Conservation (phyloP, 306 rosid genomes). For the Styphnolobium japonicum region DNA sequence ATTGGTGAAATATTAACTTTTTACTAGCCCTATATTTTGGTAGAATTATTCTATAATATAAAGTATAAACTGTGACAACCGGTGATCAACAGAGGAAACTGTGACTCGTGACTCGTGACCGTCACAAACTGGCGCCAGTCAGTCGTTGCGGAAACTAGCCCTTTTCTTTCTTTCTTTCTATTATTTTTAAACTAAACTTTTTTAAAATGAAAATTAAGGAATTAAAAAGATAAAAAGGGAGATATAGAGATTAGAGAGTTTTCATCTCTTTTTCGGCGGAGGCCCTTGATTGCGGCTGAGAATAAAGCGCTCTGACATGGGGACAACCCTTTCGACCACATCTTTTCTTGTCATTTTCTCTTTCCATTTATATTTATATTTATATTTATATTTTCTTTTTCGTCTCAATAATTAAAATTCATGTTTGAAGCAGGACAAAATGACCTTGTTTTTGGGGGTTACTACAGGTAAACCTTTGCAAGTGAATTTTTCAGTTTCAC, state of each 20-base stretch:
- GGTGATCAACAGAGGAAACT: constrained; percentile 10
- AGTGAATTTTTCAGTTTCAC: no score
- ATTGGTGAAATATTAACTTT: no score
- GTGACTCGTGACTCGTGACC: constrained; percentile 48
- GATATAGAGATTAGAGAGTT: neutral
- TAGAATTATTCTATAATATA: no score
- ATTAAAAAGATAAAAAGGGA: neutral
- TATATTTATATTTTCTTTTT: no score
- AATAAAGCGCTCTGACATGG: constrained; percentile 69
- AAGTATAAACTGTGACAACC: constrained; percentile 1
- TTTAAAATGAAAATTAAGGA: neutral
- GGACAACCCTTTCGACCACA: constrained; percentile 51
- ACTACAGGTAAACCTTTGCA: no score
- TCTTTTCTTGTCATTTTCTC: constrained; percentile 33
- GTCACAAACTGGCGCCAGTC: constrained; percentile 57
- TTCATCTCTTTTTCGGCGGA: constrained; percentile 48
- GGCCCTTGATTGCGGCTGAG: constrained; percentile 99
- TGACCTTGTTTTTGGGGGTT: no score
- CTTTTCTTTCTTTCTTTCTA: constrained; percentile 1
- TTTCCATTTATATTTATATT: no score
- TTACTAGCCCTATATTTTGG: no score
- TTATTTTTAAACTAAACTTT: neutral
- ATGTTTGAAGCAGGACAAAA: no score
- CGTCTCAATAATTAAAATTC: no score
- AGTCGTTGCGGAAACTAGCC: constrained; percentile 48